Evolutionary conservation across 164 flowering plant species (phyloP).

Genomic region (grape (Vitis vinifera)): ASM3070453v1 NC_081809.1:631001-631500

Average conservation of each 20-base stretch:
- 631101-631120: not conserved
- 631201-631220: not conserved
- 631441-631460: not conserved
- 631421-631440: not conserved
- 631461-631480: not conserved
- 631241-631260: too few relatives aligned
- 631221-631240: too few relatives aligned
- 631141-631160: not conserved
- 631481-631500: not conserved
- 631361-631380: not conserved
- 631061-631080: not conserved
- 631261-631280: too few relatives aligned
- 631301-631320: too few relatives aligned
- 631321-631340: too few relatives aligned
- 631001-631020: too few relatives aligned
- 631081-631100: too few relatives aligned
- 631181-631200: not conserved
- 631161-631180: too few relatives aligned
- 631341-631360: too few relatives aligned
- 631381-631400: not conserved
- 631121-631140: not conserved
- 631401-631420: not conserved
- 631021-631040: not conserved
- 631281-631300: too few relatives aligned
- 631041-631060: not conserved